phyloP scores from a whole-genome alignment of 768 basidiomycete species.

The Mycena pura region DNA sequence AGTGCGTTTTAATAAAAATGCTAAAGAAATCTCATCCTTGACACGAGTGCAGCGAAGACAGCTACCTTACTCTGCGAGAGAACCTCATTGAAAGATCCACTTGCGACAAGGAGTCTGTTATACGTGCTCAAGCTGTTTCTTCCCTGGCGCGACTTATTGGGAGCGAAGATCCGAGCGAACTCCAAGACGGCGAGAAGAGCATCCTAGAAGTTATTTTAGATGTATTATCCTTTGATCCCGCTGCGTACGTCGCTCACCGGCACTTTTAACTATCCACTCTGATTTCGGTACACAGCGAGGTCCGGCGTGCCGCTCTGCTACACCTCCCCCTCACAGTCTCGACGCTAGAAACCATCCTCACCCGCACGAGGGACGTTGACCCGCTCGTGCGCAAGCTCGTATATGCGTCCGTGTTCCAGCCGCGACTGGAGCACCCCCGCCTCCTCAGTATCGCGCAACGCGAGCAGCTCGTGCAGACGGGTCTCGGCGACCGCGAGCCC shows the following conservation, averaged over 20 bases:
- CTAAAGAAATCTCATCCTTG: no score
- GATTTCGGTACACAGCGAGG: conserved; percentile 60
- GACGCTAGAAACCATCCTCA: conserved; percentile 73
- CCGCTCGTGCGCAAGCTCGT: conserved; percentile 79
- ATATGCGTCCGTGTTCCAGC: conserved; percentile 69
- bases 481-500: conserved; percentile 88
- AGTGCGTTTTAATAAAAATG: conserved; percentile 56
- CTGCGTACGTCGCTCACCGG: conserved; percentile 51
- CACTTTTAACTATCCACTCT: background rate
- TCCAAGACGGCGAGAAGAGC: conserved; percentile 54
- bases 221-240: conserved; percentile 73
- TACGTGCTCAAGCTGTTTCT: conserved; percentile 85
- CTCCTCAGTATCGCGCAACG: conserved; percentile 81
- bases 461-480: conserved; percentile 84
- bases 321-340: conserved; percentile 69
- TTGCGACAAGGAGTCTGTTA: conserved; percentile 81
- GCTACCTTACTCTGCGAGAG: conserved; percentile 71
- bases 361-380: conserved; percentile 87
- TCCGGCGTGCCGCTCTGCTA: conserved; percentile 87
- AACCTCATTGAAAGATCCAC: conserved; percentile 75
- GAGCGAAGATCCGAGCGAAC: conserved; percentile 64
- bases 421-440: conserved; percentile 66
- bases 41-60: conserved; percentile 82
- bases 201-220: conserved; percentile 75
- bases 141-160: conserved; percentile 84